phyloP scores from a whole-genome alignment of 192 early-diverging fungal species.

The Jimgerdemannia lactiflua region DNA sequence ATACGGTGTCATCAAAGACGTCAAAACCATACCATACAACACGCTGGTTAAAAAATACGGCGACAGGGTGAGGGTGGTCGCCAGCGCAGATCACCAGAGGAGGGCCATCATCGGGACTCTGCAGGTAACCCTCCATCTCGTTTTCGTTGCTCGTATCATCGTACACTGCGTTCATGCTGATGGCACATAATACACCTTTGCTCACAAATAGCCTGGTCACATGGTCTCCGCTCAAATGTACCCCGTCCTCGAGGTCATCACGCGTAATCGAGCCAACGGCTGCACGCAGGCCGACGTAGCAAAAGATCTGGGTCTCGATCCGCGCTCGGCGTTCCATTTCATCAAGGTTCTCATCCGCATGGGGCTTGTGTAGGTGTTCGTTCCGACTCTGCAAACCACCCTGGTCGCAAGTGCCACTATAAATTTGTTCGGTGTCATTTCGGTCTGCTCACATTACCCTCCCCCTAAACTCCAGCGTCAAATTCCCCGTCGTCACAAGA shows the following conservation, averaged over 20 bases:
- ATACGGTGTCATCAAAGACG: not conserved
- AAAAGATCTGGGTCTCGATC: slow-evolving; percentile 52
- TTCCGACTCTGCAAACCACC: no score
- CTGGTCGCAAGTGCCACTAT: no score
- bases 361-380: slow-evolving; percentile 45
- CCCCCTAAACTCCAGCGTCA: slow-evolving; percentile 37
- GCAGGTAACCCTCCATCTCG: slow-evolving; percentile 42
- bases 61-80: slow-evolving; percentile 35
- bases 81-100: slow-evolving; percentile 21
- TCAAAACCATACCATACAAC: slow-evolving; percentile 9
- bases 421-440: no score
- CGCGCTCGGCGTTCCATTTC: slow-evolving; percentile 59
- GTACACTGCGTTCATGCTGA: no score
- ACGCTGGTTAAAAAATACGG: slow-evolving; percentile 13
- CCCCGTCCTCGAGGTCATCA: slow-evolving; percentile 41
- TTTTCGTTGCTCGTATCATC: no score
- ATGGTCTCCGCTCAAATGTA: slow-evolving; percentile 23
- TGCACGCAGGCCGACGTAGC: slow-evolving; percentile 56
- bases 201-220: slow-evolving; percentile 8
- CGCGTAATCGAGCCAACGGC: slow-evolving; percentile 40
- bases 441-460: no score
- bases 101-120: slow-evolving; percentile 34
- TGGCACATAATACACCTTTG: not conserved
- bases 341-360: slow-evolving; percentile 46
- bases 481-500: slow-evolving; percentile 57